A percentile compares a stretch with the other conserved stretches of the same genome.
Evolutionary conservation across 108 stramenopile genomes (phyloP).

Genomic region (Skeletonema costatum): DNA sequence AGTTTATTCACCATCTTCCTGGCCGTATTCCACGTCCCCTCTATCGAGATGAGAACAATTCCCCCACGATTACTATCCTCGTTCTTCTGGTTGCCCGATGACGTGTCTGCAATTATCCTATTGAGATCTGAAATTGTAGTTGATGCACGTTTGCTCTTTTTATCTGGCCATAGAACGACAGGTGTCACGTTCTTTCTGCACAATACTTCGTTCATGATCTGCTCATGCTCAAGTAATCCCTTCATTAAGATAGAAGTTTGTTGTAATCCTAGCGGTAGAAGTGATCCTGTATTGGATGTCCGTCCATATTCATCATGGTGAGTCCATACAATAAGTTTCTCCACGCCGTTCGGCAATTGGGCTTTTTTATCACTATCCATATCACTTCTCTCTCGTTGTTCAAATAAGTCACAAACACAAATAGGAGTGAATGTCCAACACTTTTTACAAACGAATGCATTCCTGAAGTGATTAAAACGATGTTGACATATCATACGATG

Average conservation of each 20-base stretch:
- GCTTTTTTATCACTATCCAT: neutral
- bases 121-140: neutral
- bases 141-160: neutral
- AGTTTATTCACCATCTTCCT: conserved; percentile 56
- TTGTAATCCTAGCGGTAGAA: conserved; percentile 46
- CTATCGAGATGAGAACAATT: conserved; percentile 43
- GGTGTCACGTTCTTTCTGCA: conserved; percentile 12
- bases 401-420: conserved; percentile 45
- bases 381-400: neutral
- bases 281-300: conserved; percentile 52
- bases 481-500: conserved; percentile 54
- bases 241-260: conserved; percentile 54
- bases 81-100: neutral
- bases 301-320: conserved; percentile 61
- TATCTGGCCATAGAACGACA: conserved; percentile 58
- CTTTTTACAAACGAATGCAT: conserved; percentile 56
- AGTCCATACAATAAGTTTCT: conserved; percentile 50
- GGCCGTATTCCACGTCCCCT: conserved; percentile 58
- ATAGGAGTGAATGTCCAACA: conserved; percentile 59
- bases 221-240: conserved; percentile 49
- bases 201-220: conserved; percentile 18
- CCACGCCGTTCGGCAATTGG: conserved; percentile 16
- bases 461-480: conserved; percentile 35
- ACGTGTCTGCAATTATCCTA: neutral
- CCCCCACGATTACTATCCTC: neutral